Percentiles rank a stretch among this genome's conserved stretches.
Conservation (phyloP, 805 yeast species). For the Cyberlindnera subsufficiens region DNA sequence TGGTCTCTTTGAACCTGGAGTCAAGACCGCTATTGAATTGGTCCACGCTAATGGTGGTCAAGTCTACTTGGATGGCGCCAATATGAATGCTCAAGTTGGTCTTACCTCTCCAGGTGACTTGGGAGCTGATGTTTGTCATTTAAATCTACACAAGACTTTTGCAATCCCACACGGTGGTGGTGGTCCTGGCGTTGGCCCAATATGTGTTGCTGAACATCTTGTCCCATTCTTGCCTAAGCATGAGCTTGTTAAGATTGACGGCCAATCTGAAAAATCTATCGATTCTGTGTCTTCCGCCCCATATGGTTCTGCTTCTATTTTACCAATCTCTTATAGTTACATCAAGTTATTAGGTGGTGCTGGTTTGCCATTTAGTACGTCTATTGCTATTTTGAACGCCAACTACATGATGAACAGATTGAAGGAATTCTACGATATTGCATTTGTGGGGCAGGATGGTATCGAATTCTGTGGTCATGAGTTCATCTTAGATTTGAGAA, state of each 20-base stretch:
- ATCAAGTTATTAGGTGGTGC: slow-evolving; percentile 88
- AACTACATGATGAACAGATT: slow-evolving; percentile 89
- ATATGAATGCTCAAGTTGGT: slow-evolving; percentile 99
- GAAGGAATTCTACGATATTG: slow-evolving; percentile 62
- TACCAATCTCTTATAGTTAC: slow-evolving; percentile 92
- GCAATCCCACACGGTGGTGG: slow-evolving; percentile 99
- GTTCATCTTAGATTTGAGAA: slow-evolving; percentile 87
- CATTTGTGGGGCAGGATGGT: slow-evolving; percentile 60
- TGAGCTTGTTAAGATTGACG: slow-evolving; percentile 44
- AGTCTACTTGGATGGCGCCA: slow-evolving; percentile 97
- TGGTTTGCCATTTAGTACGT: slow-evolving; percentile 81
- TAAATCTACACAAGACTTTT: slow-evolving; percentile 95
- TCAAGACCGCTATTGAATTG: slow-evolving; percentile 75
- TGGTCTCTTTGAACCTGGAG: slow-evolving; percentile 92
- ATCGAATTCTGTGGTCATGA: slow-evolving; percentile 91
- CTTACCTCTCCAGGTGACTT: slow-evolving; percentile 95
- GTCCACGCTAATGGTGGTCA: slow-evolving; percentile 89
- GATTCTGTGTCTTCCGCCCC: slow-evolving; percentile 88
- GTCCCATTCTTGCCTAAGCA: slow-evolving; percentile 81
- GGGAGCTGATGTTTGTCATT: slow-evolving; percentile 97
- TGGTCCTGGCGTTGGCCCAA: slow-evolving; percentile 99
- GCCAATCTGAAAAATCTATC: slow-evolving; percentile 44
- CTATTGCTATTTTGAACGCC: slow-evolving; percentile 89
- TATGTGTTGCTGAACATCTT: slow-evolving; percentile 82
- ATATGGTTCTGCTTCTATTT: slow-evolving; percentile 88